Percentiles rank a stretch among this genome's conserved stretches.
Evolutionary conservation across 2,329 filamentous ascomycete species (phyloP).

Genomic region (Zymoseptoria pseudotritici): DNA sequence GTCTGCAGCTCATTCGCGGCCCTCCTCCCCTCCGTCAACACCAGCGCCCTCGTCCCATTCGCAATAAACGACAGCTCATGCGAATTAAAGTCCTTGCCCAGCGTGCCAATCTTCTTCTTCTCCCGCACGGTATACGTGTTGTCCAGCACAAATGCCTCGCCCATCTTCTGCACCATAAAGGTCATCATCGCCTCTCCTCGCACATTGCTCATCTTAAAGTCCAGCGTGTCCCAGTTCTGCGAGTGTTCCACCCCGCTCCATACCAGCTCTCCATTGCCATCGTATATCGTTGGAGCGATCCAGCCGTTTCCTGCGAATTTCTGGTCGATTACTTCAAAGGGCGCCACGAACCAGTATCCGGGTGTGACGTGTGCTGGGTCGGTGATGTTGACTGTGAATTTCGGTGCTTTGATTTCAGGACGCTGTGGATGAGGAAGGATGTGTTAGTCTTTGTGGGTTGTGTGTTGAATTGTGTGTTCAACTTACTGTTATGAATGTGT

Average conservation of each 20-base stretch:
- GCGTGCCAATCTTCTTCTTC: slow-evolving; percentile 7
- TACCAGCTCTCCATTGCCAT: slow-evolving; percentile 13
- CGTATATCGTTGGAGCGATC: slow-evolving; percentile 15
- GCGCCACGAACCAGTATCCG: slow-evolving; percentile 18
- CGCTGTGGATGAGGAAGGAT: slow-evolving; percentile 1
- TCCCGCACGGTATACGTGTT: slow-evolving; percentile 7
- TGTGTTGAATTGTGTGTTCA: background rate
- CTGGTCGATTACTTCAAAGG: slow-evolving; percentile 11
- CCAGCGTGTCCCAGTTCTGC: slow-evolving; percentile 8
- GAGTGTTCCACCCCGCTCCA: slow-evolving; percentile 13
- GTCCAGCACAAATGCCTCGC: slow-evolving; percentile 9
- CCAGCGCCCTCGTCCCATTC: slow-evolving; percentile 6
- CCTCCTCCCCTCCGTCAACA: slow-evolving; percentile 7
- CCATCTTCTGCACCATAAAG: slow-evolving; percentile 4
- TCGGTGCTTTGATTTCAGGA: slow-evolving; percentile 15
- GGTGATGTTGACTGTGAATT: slow-evolving; percentile 9
- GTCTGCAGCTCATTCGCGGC: slow-evolving; percentile 6
- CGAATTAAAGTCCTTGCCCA: slow-evolving; percentile 12
- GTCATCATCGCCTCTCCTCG: slow-evolving; percentile 9
- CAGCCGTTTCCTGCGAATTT: slow-evolving; percentile 10
- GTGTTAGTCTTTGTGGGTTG: background rate
- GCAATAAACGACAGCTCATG: slow-evolving; percentile 15
- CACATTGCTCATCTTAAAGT: slow-evolving; percentile 13
- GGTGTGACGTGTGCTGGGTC: slow-evolving; percentile 6
- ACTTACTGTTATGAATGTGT: slow-evolving; percentile 5